phyloP scores from a whole-genome alignment of 1,139 yeast genomes.

The Zygoascus sp. region DNA sequence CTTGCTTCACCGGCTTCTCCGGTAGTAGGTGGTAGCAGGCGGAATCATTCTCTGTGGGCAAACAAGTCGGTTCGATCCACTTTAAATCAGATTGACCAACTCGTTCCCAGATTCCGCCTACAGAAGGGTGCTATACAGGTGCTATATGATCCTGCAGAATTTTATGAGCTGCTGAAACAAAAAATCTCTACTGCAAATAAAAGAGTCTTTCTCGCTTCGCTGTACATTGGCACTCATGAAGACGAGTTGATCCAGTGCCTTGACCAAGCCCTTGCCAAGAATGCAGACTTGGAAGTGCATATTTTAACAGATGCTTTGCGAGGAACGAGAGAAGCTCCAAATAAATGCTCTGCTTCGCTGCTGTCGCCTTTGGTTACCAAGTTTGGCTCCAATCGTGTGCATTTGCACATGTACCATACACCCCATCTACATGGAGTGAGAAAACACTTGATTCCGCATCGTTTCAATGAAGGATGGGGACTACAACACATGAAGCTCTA shows the following conservation, averaged over 20 bases:
- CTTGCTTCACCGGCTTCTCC: background rate
- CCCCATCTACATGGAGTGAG: conserved; percentile 74
- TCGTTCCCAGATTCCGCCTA: conserved; percentile 69
- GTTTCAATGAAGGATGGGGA: conserved; percentile 89
- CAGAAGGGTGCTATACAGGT: conserved; percentile 59
- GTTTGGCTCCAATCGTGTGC: conserved; percentile 66
- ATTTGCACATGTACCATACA: conserved; percentile 81
- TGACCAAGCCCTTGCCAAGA: conserved; percentile 49
- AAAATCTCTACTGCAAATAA: conserved; percentile 45
- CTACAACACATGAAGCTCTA: conserved; percentile 96
- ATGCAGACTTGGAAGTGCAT: conserved; percentile 60
- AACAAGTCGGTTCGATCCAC: conserved; percentile 28
- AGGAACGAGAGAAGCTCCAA: conserved; percentile 91
- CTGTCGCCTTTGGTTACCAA: conserved; percentile 62
- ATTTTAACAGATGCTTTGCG: conserved; percentile 83
- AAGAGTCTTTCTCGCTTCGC: conserved; percentile 74
- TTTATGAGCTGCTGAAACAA: conserved; percentile 52
- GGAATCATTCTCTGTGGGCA: conserved; percentile 13
- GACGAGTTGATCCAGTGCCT: conserved; percentile 48
- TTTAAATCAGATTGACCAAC: conserved; percentile 48
- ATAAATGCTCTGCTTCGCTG: conserved; percentile 60
- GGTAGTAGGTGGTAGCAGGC: background rate
- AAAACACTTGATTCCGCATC: conserved; percentile 63
- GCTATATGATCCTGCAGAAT: conserved; percentile 59
- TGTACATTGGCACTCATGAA: conserved; percentile 82